These are phyloP conservation scores for Nicotiana undulata DNA, from an alignment of 257 asterid genomes.

Conservation along the genomic window DNA sequence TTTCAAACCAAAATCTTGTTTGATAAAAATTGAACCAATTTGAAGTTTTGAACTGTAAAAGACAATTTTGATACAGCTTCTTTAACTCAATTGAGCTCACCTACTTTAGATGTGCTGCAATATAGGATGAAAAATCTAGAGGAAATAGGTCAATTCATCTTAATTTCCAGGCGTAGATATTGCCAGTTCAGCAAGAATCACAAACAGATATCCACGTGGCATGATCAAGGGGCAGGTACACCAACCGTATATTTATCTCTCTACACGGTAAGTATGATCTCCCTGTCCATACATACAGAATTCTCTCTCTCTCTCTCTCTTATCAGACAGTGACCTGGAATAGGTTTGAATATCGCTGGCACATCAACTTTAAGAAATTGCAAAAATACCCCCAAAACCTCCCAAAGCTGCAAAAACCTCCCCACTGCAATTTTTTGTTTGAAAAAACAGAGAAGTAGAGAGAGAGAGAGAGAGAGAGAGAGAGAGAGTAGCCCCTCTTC, in stretches of 20 bases:
- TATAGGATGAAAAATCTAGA: background rate
- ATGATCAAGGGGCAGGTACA: background rate
- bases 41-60: too few species aligned
- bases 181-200: background rate
- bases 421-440: background rate
- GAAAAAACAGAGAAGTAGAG: background rate
- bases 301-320: background rate
- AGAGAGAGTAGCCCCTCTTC: background rate
- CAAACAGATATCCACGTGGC: background rate
- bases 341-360: slow-evolving; percentile 21
- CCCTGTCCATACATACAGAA: too few species aligned
- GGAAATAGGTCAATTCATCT: background rate
- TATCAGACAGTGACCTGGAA: slow-evolving; percentile 17
- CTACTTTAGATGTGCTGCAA: background rate
- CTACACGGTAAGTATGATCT: background rate
- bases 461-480: background rate
- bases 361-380: slow-evolving; percentile 5
- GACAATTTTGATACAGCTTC: too few species aligned
- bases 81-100: too few species aligned
- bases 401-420: background rate
- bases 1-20: too few species aligned
- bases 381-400: background rate
- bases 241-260: background rate
- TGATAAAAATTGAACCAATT: too few species aligned
- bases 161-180: background rate